Base-by-base conservation (phyloP, 306 rosid genomes). In the Echinosophora koreensis region DNA sequence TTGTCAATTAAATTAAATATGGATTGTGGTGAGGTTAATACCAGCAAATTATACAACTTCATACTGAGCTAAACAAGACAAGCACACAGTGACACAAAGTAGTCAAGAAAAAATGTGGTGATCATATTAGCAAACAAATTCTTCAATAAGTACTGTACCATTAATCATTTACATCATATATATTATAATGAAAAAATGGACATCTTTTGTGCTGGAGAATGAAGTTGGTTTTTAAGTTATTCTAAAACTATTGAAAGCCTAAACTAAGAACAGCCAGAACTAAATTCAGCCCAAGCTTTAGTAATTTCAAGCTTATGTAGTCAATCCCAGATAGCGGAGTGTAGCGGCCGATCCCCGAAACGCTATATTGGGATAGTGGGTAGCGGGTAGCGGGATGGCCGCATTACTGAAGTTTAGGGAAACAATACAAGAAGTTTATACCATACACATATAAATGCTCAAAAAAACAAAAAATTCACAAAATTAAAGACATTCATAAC, bases 241-340 rank as follows among this genome's bases (percentile, higher is more conserved):
- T 22, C 44, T 37, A 37, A 51, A 54, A 61, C 37, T 30, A 75
- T 41, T 8, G 13, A 76, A 74, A 69, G 72, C 80, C 71, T 68
- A 55, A 81, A 60, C 52, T 13, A 39, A 4, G 16, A 85, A 77
- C 14, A 41, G 46, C 56, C 78, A 15, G 15, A 65, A 61, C 55
- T 59, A 72, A 74, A 62, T 61, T 77, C 39, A 61, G 56, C 32
- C 58, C n/a, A 76, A 39, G 61, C 66, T 75, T 51, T 47, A 47
- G 54, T 54, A 60, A 47, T 50, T 79, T 73, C 69, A 67, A 57
- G 32, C 32, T 2, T 30, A 30, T 2, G 3, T 30, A 3, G 32
- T 22, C 22, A 22, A 22, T 22, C 22, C 22, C 22, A 22, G 22
- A 22, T 22, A 22, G 22, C n/a, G n/a, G n/a, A n/a, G n/a, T n/a